Conservation (phyloP, 192 early-diverging fungal species). For the Allomyces macrogynus region DNA sequence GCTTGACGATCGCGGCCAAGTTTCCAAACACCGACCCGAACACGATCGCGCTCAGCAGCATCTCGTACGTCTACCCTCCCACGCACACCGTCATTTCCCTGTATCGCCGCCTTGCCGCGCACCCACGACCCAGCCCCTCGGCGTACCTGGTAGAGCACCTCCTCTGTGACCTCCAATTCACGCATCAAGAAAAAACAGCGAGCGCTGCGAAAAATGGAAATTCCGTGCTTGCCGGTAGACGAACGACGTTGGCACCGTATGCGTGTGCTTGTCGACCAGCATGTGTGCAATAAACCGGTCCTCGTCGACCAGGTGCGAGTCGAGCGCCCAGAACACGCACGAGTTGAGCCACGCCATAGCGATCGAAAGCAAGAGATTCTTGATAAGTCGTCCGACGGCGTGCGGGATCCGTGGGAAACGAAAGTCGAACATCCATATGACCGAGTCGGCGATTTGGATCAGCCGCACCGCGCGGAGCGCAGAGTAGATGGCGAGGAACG, state of each 20-base stretch:
- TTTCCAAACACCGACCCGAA: too few relatives aligned
- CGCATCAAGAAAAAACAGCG: conserved; percentile 1
- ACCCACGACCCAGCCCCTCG: too few relatives aligned
- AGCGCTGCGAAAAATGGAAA: neutral
- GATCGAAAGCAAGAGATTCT: neutral
- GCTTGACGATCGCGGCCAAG: too few relatives aligned
- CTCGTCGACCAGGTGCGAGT: neutral
- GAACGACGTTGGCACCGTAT: neutral
- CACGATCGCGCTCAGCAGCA: too few relatives aligned
- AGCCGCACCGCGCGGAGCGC: neutral
- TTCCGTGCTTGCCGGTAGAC: neutral
- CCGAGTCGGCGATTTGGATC: neutral
- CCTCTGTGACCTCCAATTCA: neutral
- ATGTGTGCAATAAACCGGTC: neutral
- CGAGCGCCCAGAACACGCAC: neutral
- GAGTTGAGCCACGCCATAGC: neutral
- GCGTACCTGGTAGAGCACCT: neutral
- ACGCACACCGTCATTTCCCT: too few relatives aligned
- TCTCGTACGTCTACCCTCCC: too few relatives aligned
- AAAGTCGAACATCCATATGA: neutral
- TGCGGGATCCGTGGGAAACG: neutral
- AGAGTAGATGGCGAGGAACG: neutral
- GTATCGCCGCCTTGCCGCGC: too few relatives aligned
- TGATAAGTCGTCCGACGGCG: neutral
- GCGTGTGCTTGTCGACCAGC: neutral